These are phyloP conservation scores for Aspergillus quadrilineatus DNA, from an alignment of 2,329 filamentous ascomycete genomes.

Conservation along the genomic window DNA sequence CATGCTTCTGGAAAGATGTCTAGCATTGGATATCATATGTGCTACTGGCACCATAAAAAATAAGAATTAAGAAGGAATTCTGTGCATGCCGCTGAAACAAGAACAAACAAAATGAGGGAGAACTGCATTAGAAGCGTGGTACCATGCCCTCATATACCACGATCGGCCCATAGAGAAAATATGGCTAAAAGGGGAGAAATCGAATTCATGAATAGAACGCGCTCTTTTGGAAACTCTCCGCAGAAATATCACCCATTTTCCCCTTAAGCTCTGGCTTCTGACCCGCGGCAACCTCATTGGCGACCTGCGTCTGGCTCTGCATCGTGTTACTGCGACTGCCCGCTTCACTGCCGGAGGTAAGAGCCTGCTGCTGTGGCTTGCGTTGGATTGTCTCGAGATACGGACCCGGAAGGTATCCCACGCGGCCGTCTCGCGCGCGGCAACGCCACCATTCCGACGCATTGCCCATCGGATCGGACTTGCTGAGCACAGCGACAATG, in stretches of 20 bases:
- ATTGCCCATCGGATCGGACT: slow-evolving; percentile 87
- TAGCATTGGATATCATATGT: slow-evolving; percentile 11
- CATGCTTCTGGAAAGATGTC: background rate
- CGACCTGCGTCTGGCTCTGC: slow-evolving; percentile 33
- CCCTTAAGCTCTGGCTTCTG: slow-evolving; percentile 55
- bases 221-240: slow-evolving; percentile 71
- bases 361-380: slow-evolving; percentile 45
- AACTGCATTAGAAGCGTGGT: background rate
- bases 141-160: background rate
- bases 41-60: slow-evolving; percentile 1
- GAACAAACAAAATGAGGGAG: background rate
- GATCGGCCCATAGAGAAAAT: slow-evolving; percentile 1
- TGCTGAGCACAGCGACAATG: slow-evolving; percentile 88
- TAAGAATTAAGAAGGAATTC: background rate
- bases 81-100: background rate
- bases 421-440: slow-evolving; percentile 79
- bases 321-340: slow-evolving; percentile 56
- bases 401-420: slow-evolving; percentile 87
- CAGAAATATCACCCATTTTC: slow-evolving; percentile 63
- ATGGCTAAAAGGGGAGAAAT: background rate
- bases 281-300: slow-evolving; percentile 23
- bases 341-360: slow-evolving; percentile 42
- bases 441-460: slow-evolving; percentile 98
- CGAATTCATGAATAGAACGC: slow-evolving; percentile 61
- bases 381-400: slow-evolving; percentile 78